These are phyloP conservation scores for Cyberlindnera veronae DNA, from an alignment of 805 yeast species.

Conservation along the genomic window DNA sequence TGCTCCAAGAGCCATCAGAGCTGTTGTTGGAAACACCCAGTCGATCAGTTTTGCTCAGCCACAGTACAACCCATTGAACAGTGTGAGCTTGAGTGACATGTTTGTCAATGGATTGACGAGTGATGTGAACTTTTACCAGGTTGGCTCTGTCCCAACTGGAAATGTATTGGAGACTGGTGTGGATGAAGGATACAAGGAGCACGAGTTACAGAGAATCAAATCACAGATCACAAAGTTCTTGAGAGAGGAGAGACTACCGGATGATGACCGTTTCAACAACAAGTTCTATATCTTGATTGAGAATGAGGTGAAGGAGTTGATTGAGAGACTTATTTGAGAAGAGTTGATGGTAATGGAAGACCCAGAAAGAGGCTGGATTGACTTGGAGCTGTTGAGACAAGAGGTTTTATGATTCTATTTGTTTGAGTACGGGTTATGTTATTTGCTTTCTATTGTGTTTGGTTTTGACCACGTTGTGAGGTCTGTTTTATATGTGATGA, in stretches of 20 bases:
- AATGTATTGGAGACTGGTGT: conserved; percentile 9
- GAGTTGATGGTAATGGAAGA: too few species aligned
- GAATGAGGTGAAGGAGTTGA: conserved; percentile 27
- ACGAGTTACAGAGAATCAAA: conserved; percentile 28
- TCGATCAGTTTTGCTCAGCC: conserved; percentile 20
- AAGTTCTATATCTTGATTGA: conserved; percentile 27
- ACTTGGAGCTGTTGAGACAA: neutral
- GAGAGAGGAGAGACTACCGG: conserved; percentile 28
- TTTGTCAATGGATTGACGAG: conserved; percentile 26
- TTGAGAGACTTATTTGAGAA: conserved; percentile 24
- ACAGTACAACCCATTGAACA: conserved; percentile 17
- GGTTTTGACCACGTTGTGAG: too few species aligned
- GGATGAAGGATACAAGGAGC: conserved; percentile 28
- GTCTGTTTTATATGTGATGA: too few species aligned
- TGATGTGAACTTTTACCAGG: conserved; percentile 17
- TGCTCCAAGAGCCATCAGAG: conserved; percentile 32
- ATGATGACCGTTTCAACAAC: conserved; percentile 29
- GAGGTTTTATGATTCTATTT: neutral
- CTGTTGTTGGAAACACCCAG: conserved; percentile 22
- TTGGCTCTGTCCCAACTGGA: conserved; percentile 1
- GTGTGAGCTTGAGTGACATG: conserved; percentile 27
- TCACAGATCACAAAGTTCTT: conserved; percentile 27
- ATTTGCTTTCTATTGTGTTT: too few species aligned
- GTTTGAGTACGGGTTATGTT: too few species aligned
- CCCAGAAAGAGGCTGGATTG: too few species aligned